phyloP scores from a whole-genome alignment of 2,329 filamentous ascomycete species.

The Nectriaceae sp. region DNA sequence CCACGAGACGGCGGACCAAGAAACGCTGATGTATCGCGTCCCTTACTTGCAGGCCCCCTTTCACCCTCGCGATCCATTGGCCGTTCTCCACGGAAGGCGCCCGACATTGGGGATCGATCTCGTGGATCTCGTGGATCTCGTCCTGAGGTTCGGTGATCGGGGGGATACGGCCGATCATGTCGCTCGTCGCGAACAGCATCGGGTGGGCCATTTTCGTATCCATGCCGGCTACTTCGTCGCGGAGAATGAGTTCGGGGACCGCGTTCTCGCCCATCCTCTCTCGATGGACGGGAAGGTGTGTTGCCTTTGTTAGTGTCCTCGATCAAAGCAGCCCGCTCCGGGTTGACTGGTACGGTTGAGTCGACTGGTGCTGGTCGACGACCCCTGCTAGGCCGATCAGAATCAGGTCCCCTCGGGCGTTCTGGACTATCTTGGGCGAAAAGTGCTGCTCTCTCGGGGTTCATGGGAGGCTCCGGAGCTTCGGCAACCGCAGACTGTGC shows the following conservation, averaged over 20 bases:
- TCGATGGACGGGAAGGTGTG: constrained; percentile 37
- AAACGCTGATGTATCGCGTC: constrained; percentile 42
- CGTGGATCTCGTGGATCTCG: constrained; percentile 35
- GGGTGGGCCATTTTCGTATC: constrained; percentile 29
- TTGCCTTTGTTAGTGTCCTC: constrained; percentile 38
- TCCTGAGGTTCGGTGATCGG: constrained; percentile 32
- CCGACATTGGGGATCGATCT: constrained; percentile 33
- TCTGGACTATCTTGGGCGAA: constrained; percentile 41
- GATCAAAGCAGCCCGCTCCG: constrained; percentile 49
- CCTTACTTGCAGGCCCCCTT: constrained; percentile 36
- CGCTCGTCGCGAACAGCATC: constrained; percentile 50
- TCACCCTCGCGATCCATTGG: constrained; percentile 43
- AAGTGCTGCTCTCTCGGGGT: constrained; percentile 56
- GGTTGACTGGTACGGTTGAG: constrained; percentile 45
- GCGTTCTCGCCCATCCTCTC: constrained; percentile 49
- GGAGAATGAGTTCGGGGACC: constrained; percentile 49
- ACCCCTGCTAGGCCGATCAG: constrained; percentile 30
- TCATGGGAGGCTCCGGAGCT: constrained; percentile 50
- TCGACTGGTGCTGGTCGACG: constrained; percentile 31
- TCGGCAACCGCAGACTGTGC: constrained; percentile 23
- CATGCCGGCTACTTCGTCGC: constrained; percentile 39
- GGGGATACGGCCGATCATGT: constrained; percentile 42
- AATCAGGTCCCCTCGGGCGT: constrained; percentile 28
- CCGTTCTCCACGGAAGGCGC: constrained; percentile 35
- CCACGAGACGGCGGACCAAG: constrained; percentile 37